Base-by-base conservation (phyloP, 495 filamentous ascomycete species). In the Daldinia concentrica region DNA sequence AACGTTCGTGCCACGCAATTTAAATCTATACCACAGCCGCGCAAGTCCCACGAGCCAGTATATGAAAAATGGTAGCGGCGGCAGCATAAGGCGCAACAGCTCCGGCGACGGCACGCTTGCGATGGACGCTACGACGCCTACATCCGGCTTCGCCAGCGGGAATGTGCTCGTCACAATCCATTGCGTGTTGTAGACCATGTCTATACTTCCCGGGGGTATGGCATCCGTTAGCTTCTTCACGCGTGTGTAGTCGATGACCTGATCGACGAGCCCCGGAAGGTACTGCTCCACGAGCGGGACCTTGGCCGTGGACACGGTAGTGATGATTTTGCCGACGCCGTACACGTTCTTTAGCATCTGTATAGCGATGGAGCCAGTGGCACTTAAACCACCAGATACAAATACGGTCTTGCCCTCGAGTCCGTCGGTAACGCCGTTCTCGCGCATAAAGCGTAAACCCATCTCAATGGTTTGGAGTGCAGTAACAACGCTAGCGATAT, bases 291-390 rank as follows among this genome's bases (percentile, higher is more conserved):
- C 81, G 55, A 81, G 74, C n/a, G 72, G 71, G 3, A 89, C 64
- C 73, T 90, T 89, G 11, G 74, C 39, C 3, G 86, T 85, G 1
- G 84, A 86, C 1, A 88, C 82, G 0, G 86, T 86, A 0, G 86
- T 80, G 48, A 89, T 81, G 15, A 89, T 78, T 32, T 78, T 83
- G 1, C 75, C 79, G 2, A 82, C 87, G 11, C 80, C 76, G 70
- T 86, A 79, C 14, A 85, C 80, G 50, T 86, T 83, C 76, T 85
- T 88, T 8, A 86, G 82, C n/a, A 88, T 59, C 73, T 87, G 85
- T 11, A 83, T 77, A 6, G 75, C 84, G 66, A 85, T 77, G 30
- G 78, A 73, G 6, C 87, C 86, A 0, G 81, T 86, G 3, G 81
- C 84, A 62, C 86, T 83, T 57, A 89, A 81, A 4, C 82, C 86